Evolutionary conservation across 495 filamentous ascomycete genomes (phyloP).

Genomic region (Amorphotheca resinae): DNA sequence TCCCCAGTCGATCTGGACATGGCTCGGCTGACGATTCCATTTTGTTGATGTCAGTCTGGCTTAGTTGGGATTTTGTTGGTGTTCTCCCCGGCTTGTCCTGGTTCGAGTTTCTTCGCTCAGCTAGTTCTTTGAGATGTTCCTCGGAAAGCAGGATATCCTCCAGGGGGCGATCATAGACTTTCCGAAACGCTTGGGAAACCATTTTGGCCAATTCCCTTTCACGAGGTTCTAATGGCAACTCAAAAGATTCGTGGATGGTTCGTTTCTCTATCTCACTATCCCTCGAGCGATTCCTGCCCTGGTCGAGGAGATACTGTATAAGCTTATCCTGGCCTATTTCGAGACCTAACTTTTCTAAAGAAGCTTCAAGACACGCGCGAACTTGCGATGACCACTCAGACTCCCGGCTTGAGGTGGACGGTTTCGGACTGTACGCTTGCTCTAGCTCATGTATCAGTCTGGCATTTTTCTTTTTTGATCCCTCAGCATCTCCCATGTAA

Average conservation of each 20-base stretch:
- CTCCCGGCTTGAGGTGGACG: constrained; percentile 3
- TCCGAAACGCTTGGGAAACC: constrained; percentile 9
- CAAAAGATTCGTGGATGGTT: constrained; percentile 1
- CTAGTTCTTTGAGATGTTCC: constrained; percentile 13
- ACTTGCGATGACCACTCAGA: constrained; percentile 4
- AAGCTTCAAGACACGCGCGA: constrained; percentile 7
- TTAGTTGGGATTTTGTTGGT: not conserved
- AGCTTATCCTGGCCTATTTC: constrained; percentile 5
- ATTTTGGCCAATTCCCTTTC: not conserved
- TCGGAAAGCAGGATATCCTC: constrained; percentile 7
- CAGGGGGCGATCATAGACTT: constrained; percentile 5
- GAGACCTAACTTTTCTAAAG: constrained; percentile 13
- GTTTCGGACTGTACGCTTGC: constrained; percentile 3
- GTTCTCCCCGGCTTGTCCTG: constrained; percentile 1
- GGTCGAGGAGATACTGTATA: constrained; percentile 4
- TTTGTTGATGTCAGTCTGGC: not conserved
- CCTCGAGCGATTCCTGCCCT: not conserved
- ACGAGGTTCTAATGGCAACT: not conserved
- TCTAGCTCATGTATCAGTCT: constrained; percentile 12
- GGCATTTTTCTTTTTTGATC: not conserved
- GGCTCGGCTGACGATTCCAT: not conserved
- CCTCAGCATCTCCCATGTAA: constrained; percentile 8
- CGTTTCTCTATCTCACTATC: not conserved
- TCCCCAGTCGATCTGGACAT: constrained; percentile 6
- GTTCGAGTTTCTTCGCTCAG: constrained; percentile 1